phyloP scores from a whole-genome alignment of 2,329 filamentous ascomycete genomes.

The Colletotrichum abscissum region DNA sequence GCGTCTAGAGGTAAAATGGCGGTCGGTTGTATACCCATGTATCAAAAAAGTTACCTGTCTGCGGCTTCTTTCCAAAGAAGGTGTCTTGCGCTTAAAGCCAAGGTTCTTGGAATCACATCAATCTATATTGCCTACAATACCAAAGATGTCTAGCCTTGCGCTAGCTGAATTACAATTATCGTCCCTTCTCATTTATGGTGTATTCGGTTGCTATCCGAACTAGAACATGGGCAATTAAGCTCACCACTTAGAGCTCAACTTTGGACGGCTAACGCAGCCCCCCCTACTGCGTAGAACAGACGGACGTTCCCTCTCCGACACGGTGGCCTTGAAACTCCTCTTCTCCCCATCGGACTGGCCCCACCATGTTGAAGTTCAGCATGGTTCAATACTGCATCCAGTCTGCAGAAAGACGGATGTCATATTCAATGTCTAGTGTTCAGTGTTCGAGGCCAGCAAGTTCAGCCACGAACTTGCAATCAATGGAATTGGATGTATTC shows the following conservation, averaged over 20 bases:
- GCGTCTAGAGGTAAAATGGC: conserved; percentile 16
- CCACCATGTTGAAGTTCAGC: neutral
- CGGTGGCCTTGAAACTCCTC: neutral
- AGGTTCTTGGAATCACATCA: conserved; percentile 1
- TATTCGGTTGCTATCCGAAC: no score
- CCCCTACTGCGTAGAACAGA: neutral
- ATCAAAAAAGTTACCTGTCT: conserved; percentile 23
- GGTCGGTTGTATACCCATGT: conserved; percentile 25
- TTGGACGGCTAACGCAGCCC: neutral
- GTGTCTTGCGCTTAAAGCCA: neutral
- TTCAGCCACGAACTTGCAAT: neutral
- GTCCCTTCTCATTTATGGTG: neutral
- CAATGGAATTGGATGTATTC: neutral
- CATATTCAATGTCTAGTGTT: neutral
- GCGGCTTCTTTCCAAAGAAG: conserved; percentile 6
- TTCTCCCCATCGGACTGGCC: neutral
- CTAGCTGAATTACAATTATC: neutral
- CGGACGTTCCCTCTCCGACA: neutral
- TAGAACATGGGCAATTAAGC: neutral
- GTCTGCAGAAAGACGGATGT: neutral
- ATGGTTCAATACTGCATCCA: neutral
- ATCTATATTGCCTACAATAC: conserved; percentile 11
- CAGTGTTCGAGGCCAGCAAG: neutral
- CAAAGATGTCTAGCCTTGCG: neutral
- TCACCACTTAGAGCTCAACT: neutral